Base-by-base conservation (phyloP, 2,329 filamentous ascomycete species). In the Colletotrichum scovillei region DNA sequence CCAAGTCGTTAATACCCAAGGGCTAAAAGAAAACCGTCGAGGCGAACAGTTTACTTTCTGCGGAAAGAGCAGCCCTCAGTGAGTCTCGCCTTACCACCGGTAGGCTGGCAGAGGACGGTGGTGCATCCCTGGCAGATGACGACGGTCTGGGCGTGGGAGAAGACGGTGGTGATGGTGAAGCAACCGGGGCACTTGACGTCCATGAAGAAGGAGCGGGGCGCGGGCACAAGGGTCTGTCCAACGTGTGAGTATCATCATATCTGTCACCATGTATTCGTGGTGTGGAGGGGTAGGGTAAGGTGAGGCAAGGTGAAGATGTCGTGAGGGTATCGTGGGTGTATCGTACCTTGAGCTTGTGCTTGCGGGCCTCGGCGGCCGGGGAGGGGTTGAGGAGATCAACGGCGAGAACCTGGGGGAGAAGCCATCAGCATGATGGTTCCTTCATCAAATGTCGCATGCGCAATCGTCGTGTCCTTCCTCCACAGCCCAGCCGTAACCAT, bases 111-210 rank as follows among this genome's bases (percentile, higher is more conserved):
- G 78, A 99, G 94, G 80, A 99, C 97, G 82, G 97, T 98, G 83
- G 96, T 98, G 94, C 97, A 99, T 83, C 97, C 97, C 85, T 95
- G 95, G 93, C 97, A 99, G 92, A 98, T 97, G 88, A 99, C 97
- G 86, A 99, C 97, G 86, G 97, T 99, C 92, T 99, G 97, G 87
- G 97, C 97, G 92, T 99, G 97, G 78, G 96, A 98, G 94, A 98
- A 99, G 88, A 99, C 97, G 87, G 97, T 99, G 87, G 97, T 99
- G 92, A 99, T 99, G 88, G 95, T 98, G 93, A 98, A 99, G 94
- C 97, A 99, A 84, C 97, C 97, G 86, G 97, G 97, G 94, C 97
- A 99, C 94, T 99, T 99, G 91, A 99, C 97, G 86, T 99, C 97
- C 97, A 99, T 99, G 94, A 99, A 99, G 94, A 98, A 99, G 80